These are phyloP conservation scores for Tylopilus balloui DNA, from an alignment of 768 basidiomycete genomes.

Conservation along the genomic window DNA sequence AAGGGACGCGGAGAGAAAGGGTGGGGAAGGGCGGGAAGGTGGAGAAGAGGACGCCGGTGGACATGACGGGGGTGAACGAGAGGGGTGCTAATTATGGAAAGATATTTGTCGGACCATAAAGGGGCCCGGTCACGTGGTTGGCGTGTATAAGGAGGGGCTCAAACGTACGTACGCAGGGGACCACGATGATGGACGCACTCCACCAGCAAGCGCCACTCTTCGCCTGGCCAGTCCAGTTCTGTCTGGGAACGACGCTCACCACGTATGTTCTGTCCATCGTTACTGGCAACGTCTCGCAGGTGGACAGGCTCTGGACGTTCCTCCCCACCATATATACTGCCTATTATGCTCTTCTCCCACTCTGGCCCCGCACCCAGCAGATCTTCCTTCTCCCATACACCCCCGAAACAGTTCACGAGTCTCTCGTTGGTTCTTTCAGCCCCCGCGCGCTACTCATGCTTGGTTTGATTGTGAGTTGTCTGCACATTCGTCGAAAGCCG, in stretches of 20 bases:
- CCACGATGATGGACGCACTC: conserved; percentile 13
- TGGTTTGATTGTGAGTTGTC: conserved; percentile 47
- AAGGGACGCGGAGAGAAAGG: conserved; percentile 43
- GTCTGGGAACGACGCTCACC: conserved; percentile 40
- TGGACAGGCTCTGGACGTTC: conserved; percentile 80
- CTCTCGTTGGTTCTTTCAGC: conserved; percentile 46
- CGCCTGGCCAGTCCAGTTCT: conserved; percentile 63
- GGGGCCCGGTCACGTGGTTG: not conserved
- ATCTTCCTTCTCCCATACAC: conserved; percentile 50
- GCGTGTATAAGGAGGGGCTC: not conserved
- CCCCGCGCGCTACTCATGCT: conserved; percentile 76
- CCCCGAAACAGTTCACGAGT: conserved; percentile 40
- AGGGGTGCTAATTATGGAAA: no score
- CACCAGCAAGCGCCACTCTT: conserved; percentile 33
- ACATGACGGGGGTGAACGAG: no score
- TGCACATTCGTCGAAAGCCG: not conserved
- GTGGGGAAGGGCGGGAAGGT: conserved; percentile 60
- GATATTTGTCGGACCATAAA: no score
- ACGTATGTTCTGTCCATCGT: conserved; percentile 60
- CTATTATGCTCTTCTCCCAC: conserved; percentile 75
- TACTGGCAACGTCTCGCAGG: conserved; percentile 80
- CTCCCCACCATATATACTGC: conserved; percentile 78
- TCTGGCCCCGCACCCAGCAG: conserved; percentile 39
- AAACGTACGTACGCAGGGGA: not conserved
- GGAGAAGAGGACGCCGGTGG: conserved; percentile 51